Conservation (phyloP, 2,329 filamentous ascomycete genomes). For the Penicillium psychrosexuale region DNA sequence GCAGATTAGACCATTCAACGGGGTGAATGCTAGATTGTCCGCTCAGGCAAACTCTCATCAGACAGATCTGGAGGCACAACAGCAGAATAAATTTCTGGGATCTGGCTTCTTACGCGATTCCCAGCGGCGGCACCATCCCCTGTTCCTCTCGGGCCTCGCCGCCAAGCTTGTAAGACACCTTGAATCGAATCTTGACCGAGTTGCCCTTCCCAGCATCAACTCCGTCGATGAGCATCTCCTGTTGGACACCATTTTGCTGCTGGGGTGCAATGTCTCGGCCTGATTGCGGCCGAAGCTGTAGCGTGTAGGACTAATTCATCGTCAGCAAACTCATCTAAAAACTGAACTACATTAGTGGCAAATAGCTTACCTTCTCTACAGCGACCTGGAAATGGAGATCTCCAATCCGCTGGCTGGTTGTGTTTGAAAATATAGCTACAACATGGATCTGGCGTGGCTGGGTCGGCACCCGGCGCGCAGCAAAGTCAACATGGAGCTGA, state of each 20-base stretch:
- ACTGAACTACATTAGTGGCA: background rate
- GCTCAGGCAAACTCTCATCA: background rate
- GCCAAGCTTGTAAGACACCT: constrained; percentile 72
- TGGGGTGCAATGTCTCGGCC: constrained; percentile 69
- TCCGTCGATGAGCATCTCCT: constrained; percentile 74
- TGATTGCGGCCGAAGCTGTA: constrained; percentile 81
- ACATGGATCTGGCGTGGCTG: constrained; percentile 62
- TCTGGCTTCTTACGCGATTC: constrained; percentile 56
- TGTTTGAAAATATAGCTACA: constrained; percentile 80
- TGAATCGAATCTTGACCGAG: constrained; percentile 86
- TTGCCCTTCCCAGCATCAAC: constrained; percentile 70
- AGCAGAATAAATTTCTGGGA: background rate
- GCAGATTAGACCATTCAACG: background rate
- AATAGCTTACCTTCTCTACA: constrained; percentile 73
- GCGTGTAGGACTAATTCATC: constrained; percentile 42
- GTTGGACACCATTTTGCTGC: constrained; percentile 74
- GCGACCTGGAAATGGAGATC: constrained; percentile 89
- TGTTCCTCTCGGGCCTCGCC: constrained; percentile 66
- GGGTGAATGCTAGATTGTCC: background rate
- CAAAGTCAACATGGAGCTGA: constrained; percentile 68
- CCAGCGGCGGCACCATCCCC: constrained; percentile 78
- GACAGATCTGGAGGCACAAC: background rate
- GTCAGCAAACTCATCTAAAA: background rate
- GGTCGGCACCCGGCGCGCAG: constrained; percentile 58
- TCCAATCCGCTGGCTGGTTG: constrained; percentile 64